Conservation (phyloP, 495 filamentous ascomycete genomes). For the Aspergillus sparsus region DNA sequence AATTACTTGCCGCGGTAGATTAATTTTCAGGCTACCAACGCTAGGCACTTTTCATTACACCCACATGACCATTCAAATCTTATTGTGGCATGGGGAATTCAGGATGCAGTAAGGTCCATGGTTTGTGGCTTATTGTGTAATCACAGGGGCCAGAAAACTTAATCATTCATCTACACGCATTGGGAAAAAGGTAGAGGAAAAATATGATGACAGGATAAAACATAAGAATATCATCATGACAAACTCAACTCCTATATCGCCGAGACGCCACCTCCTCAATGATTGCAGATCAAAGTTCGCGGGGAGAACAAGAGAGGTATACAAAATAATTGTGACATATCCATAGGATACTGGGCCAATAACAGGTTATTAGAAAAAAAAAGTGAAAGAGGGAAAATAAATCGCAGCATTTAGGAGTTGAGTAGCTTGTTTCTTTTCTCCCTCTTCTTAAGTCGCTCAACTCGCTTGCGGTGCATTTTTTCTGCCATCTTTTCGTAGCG, state of each 20-base stretch:
- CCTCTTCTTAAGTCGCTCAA: slow-evolving; percentile 87
- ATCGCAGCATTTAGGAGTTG: slow-evolving; percentile 66
- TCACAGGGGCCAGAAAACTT: too few relatives aligned
- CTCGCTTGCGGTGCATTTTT: slow-evolving; percentile 94
- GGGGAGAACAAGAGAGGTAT: background rate
- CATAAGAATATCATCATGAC: background rate
- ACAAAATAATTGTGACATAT: background rate
- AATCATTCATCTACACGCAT: too few relatives aligned
- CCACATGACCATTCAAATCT: too few relatives aligned
- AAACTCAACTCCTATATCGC: slow-evolving; percentile 8
- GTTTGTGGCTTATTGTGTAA: too few relatives aligned
- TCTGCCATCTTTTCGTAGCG: slow-evolving; percentile 93
- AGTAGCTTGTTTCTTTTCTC: slow-evolving; percentile 98
- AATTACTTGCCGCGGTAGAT: too few relatives aligned
- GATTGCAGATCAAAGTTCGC: background rate
- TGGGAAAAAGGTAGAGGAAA: background rate
- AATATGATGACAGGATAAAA: background rate
- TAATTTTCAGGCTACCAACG: too few relatives aligned
- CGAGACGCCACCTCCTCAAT: background rate
- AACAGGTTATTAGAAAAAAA: background rate
- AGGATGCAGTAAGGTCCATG: too few relatives aligned
- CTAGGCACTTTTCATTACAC: too few relatives aligned
- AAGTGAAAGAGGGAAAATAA: background rate
- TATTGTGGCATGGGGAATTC: too few relatives aligned
- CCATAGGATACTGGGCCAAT: background rate